phyloP scores from a whole-genome alignment of 305 asterid genomes.

The Nicotiana rustica region DNA sequence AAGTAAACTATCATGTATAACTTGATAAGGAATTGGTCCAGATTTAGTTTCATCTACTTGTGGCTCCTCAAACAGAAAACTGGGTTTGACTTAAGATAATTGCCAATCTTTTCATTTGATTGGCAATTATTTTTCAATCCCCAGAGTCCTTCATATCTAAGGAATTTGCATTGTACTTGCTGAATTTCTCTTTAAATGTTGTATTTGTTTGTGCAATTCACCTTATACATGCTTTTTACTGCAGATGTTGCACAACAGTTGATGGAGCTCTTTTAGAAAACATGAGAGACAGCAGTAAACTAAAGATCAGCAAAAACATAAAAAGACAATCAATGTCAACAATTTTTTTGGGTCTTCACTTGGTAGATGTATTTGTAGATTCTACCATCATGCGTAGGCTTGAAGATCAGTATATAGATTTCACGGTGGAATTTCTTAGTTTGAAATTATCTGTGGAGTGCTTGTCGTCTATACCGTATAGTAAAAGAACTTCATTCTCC shows the following conservation, averaged over 20 bases:
- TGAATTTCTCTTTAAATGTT: neutral
- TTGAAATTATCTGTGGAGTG: conserved; percentile 12
- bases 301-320: neutral
- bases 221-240: conserved; percentile 32
- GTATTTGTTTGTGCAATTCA: neutral
- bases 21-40: neutral
- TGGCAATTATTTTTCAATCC: neutral
- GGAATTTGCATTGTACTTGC: neutral
- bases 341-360: neutral
- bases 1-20: neutral
- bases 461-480: neutral
- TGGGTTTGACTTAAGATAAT: neutral
- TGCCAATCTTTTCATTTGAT: neutral
- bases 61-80: neutral
- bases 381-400: conserved; percentile 25
- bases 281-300: conserved; percentile 18
- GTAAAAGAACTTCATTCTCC: neutral
- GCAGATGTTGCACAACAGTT: conserved; percentile 88
- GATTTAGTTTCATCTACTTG: neutral
- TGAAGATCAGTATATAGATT: conserved; percentile 1
- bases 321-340: neutral
- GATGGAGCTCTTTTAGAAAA: conserved; percentile 72
- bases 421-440: neutral
- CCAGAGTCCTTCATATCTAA: neutral
- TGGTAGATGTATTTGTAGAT: conserved; percentile 33